Base-by-base conservation (phyloP, 1,284 basidiomycete genomes). In the Fomes fomentarius region DNA sequence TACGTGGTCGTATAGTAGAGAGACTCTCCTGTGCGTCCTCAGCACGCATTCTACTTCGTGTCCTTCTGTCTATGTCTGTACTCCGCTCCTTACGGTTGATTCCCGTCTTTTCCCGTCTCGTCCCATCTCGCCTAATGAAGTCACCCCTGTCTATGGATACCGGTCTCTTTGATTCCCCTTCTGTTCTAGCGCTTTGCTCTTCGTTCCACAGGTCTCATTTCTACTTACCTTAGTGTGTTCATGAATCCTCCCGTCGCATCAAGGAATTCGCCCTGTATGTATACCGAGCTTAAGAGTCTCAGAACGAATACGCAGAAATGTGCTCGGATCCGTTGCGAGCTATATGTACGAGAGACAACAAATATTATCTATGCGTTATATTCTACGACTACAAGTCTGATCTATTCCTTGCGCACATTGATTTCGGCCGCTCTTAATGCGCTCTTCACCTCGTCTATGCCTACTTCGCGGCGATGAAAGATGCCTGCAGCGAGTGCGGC, bases 401-500 rank as follows among this genome's bases (percentile, higher is more conserved):
- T 35, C 37, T 19, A 56, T 12, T 43, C 38, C 41, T 54, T 56
- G 46, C 57, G 60, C 25, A 81, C 79, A 50, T 79, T 80, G 57
- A 93, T 80, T 0, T 76, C 75, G 22, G 80, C 78, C 8, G 63
- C 66, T 43, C 68, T 68, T 61, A 94, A 67, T 5, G 75, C 73
- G 31, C 71, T 69, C 73, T 94, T 96, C 49, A 94, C 87, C 52
- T 91, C 83, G 15, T 68, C 65, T 57, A 93, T 91, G 22, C 68
- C 70, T 5, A 98, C 94, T 71, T 98, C 91, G 54, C 82, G 83
- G 30, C 97, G 79, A 74, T 99, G 97, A 76, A 99, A 99, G 64
- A 99, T 98, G 4, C 97, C 97, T 15, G 97, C 97, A 4, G 97
- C 97, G 51, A 99, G 75, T 0, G 93, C 97, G 30, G 97, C 94